Conservation (phyloP, 1,284 basidiomycete genomes). For the Peniophora sp. region DNA sequence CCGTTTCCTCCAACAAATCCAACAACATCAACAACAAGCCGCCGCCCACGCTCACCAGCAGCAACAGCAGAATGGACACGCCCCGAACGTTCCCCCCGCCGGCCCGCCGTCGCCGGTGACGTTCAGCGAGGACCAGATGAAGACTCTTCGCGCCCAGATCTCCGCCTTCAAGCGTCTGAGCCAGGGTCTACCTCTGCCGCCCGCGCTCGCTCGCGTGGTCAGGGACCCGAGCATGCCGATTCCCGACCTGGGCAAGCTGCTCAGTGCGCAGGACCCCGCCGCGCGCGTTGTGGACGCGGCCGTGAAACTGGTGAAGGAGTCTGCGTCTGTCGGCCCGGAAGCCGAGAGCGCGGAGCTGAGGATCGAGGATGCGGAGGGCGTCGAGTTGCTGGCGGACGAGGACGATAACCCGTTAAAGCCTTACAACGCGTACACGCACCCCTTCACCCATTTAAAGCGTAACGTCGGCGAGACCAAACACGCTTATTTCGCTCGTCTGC, state of each 20-base stretch:
- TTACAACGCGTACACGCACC: slow-evolving; percentile 91
- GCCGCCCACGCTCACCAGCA: slow-evolving; percentile 10
- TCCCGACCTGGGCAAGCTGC: slow-evolving; percentile 55
- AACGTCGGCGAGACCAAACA: slow-evolving; percentile 51
- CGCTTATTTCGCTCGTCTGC: slow-evolving; percentile 63
- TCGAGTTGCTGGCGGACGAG: slow-evolving; percentile 64
- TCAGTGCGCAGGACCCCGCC: slow-evolving; percentile 51
- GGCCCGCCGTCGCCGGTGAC: slow-evolving; percentile 53
- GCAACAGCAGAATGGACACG: slow-evolving; percentile 11
- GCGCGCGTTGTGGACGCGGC: slow-evolving; percentile 69
- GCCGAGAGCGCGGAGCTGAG: slow-evolving; percentile 21
- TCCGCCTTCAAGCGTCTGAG: slow-evolving; percentile 83
- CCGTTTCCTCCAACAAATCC: not conserved
- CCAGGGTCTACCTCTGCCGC: slow-evolving; percentile 76
- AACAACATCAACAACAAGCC: slow-evolving; percentile 10
- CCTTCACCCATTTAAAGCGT: slow-evolving; percentile 70
- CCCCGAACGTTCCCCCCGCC: slow-evolving; percentile 10
- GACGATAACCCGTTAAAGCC: slow-evolving; percentile 82
- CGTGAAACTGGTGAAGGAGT: slow-evolving; percentile 66
- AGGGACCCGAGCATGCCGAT: slow-evolving; percentile 51
- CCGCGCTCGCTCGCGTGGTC: slow-evolving; percentile 74
- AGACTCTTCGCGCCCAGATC: slow-evolving; percentile 82
- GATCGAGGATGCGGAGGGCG: slow-evolving; percentile 34
- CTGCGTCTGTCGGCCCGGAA: slow-evolving; percentile 12
- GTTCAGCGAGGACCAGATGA: slow-evolving; percentile 81